A percentile compares a stretch with the other conserved stretches of the same genome.
phyloP scores from a whole-genome alignment of 345 rosid genomes.

The Populus pruinosa region DNA sequence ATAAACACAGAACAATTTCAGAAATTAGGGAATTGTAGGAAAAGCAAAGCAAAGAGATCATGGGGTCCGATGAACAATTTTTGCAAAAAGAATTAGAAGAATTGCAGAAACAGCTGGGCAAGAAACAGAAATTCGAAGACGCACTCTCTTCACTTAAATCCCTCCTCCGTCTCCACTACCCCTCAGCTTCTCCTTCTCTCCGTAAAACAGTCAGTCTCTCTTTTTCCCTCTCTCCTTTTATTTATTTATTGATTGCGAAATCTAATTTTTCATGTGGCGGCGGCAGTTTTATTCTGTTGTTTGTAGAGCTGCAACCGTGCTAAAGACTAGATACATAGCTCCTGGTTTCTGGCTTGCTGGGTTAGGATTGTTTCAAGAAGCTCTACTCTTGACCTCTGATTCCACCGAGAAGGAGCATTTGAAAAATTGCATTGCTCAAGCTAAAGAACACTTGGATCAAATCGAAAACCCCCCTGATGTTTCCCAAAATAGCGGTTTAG shows the following conservation, averaged over 20 bases:
- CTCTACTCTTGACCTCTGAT: constrained; percentile 49
- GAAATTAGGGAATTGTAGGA: neutral
- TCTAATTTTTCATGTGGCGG: neutral
- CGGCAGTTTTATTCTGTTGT: constrained; percentile 63
- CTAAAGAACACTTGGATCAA: constrained; percentile 57
- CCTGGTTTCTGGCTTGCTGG: constrained; percentile 91
- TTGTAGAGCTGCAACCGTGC: constrained; percentile 77
- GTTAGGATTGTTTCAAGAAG: constrained; percentile 57
- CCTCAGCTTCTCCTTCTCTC: constrained; percentile 60
- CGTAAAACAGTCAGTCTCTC: constrained; percentile 47
- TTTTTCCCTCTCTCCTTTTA: too few relatives aligned
- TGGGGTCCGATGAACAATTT: constrained; percentile 40
- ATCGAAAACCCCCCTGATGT: constrained; percentile 36
- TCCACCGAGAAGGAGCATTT: constrained; percentile 61
- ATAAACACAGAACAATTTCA: too few relatives aligned
- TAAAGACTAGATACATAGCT: constrained; percentile 75
- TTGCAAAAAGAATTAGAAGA: constrained; percentile 64
- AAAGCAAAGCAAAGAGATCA: neutral
- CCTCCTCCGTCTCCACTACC: constrained; percentile 45
- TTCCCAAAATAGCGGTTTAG: constrained; percentile 43
- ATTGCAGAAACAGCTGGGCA: constrained; percentile 69
- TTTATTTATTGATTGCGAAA: neutral
- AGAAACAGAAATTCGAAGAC: constrained; percentile 76
- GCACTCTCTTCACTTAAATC: constrained; percentile 61
- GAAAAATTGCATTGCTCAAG: constrained; percentile 60